Base-by-base conservation (phyloP, 306 rosid genomes). In the Arachis stenosperma region DNA sequence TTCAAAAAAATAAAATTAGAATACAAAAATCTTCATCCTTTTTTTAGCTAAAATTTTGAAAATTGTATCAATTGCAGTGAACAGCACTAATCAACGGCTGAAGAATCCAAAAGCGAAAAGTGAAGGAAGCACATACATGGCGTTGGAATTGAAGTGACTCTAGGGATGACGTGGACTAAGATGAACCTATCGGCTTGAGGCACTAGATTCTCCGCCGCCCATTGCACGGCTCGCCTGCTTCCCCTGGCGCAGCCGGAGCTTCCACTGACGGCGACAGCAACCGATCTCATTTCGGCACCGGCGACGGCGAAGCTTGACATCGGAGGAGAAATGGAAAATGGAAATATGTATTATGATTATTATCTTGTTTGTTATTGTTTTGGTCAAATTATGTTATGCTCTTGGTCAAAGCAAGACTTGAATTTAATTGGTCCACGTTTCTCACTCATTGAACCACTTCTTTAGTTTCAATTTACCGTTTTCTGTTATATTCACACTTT, bases 131-230 rank as follows among this genome's bases (percentile, higher is more conserved):
- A 47, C 55, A n/a, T 80, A 93, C 98, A 75, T 69, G 93, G 93
- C 56, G 97, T 85, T 65, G 92, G 83, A 43, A 93, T 85, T 5
- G 86, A 85, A 69, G 89, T 69, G 86, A 90, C 88, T 79, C 33
- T 81, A 68, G 96, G 92, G 84, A 93, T 85, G 42, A 93, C 97
- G 80, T 91, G 97, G 71, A 93, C 89, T 71, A 93, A 85, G 51
- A 91, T 78, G 85, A 91, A 85, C 39, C 94, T 87, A 84, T 83
- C 92, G 60, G 94, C 88, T 73, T 66, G 78, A 76, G 88, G 86
- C 66, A 84, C 73, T 17, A 89, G 90, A 84, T 93, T 89, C 72
- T 86, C 81, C 67, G 82, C 81, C 43, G 98, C 90, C 98, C 98
- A 90, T 54, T 52, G 81, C 13, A 93, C 87, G 9, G 98, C 97